Base-by-base conservation (phyloP, 306 rosid species). In the Quercus dentata region DNA sequence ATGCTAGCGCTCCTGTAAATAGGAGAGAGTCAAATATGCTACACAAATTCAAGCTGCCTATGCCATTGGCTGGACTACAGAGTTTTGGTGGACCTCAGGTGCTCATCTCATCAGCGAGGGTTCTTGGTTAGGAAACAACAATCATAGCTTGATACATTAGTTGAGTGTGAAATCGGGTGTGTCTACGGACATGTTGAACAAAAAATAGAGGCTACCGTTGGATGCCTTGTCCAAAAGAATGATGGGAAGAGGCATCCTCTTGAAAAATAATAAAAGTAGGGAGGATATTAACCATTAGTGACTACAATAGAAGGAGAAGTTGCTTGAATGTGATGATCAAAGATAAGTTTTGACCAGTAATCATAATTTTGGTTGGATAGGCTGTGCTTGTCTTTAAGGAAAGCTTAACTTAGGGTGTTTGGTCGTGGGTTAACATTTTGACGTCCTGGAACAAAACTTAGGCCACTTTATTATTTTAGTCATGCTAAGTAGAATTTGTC, bases 11-110 rank as follows among this genome's bases (percentile, higher is more conserved):
- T 38, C 98, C 99, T 0, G 96, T 92, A 73, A 96, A 93, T 84
- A 97, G 91, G 25, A 93, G n/a, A n/a, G 92, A 86, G 62, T 86
- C 97, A 54, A 83, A 93, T 85, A 3, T 77, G 75, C 83, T 90
- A 86, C 96, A 93, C 75, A 78, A 88, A 86, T 95, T 95, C 31
- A 98, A 95, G 85, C 87, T 95, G 77, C 99, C 98, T 68, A 90
- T 90, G 65, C 88, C 99, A 25, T 77, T 95, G 86, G 54, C 94
- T 11, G 2, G 61, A 21, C 97, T 93, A 35, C 92, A 91, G 75
- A 91, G 86, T 81, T 91, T 86, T 69, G 99, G 99, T 54, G 97
- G 98, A 38, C 81, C 98, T 0, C 82, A 83, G 63, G 97, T 59
- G 94, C 79, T 79, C 92, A 85, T 33, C 38, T 79, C 92, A 84